phyloP scores from a whole-genome alignment of 768 basidiomycete genomes.

The Pulveroboletus sp. region DNA sequence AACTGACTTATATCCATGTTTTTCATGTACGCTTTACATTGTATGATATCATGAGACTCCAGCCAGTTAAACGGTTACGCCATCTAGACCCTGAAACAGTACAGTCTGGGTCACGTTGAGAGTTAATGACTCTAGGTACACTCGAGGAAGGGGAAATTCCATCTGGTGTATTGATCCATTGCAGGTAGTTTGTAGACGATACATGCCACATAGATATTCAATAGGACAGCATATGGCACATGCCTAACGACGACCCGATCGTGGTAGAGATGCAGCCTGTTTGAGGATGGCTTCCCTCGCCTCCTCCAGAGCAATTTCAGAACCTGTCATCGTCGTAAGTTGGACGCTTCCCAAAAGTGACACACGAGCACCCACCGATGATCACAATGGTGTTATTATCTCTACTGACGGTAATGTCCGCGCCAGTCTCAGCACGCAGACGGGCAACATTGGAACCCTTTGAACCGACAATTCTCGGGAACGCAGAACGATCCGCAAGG shows the following conservation, averaged over 20 bases:
- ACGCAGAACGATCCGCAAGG: constrained; percentile 73
- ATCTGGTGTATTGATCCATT: constrained; percentile 16
- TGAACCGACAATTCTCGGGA: constrained; percentile 90
- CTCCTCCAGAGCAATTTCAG: constrained; percentile 60
- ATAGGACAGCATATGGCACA: constrained; percentile 4
- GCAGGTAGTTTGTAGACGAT: constrained; percentile 24
- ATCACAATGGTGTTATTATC: constrained; percentile 86
- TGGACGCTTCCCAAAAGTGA: background rate
- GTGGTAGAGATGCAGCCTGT: constrained; percentile 40
- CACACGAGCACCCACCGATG: constrained; percentile 50
- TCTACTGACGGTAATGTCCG: constrained; percentile 87
- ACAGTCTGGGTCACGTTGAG: no score
- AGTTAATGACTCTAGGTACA: no score
- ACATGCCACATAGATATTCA: constrained; percentile 27
- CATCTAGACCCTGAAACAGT: no score
- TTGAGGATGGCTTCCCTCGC: constrained; percentile 76
- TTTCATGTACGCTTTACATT: no score
- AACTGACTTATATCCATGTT: no score
- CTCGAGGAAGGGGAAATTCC: no score
- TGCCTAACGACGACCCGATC: constrained; percentile 21
- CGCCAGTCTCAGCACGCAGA: constrained; percentile 82
- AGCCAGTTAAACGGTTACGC: no score
- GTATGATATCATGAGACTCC: no score
- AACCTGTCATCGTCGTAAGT: constrained; percentile 42
- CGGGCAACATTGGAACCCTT: constrained; percentile 90